Base-by-base conservation (phyloP, 176 grass and related monocot genomes). In the Poa annua region DNA sequence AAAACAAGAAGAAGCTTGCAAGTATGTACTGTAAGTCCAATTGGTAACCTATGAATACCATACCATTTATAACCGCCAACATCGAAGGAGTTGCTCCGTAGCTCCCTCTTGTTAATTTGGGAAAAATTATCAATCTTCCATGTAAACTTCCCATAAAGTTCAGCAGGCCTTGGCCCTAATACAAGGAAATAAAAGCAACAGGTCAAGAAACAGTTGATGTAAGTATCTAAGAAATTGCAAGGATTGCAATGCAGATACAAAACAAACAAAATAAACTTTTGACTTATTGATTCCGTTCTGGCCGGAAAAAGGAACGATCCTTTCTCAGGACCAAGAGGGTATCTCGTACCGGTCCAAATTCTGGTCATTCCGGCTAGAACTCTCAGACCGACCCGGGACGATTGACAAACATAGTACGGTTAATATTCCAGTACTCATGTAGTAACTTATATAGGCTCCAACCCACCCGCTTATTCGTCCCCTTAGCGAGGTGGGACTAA, bases 51-150 rank as follows among this genome's bases (percentile, higher is more conserved):
- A 79, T 5, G 4, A 67, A 42, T 20, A 48, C 7, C 83, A 76
- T 99, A 99, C 96, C 93, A 99, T 81, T 96, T 96, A 87, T 90
- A 99, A 83, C 96, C 91, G 41, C 96, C 96, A 83, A 99, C 91
- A 91, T 96, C 93, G 84, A 99, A 99, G 57, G 91, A 85, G 84
- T 96, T 96, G 70, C 96, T 96, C 66, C 87, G 88, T 70, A 96
- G 81, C 84, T 99, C 93, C 84, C 89, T 96, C 86, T 99, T 99
- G 64, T 92, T 95, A 71, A 99, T 95, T 96, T 93, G 91, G 47
- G 96, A 99, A 51, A 99, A 99, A 85, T 86, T 89, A 79, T 99
- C 96, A 39, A 99, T 96, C 88, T 84, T 96, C 96, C 96, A 99
- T 57, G 96, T 99, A 88, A 94, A 96, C 75, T 88, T 96, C 49